These are phyloP conservation scores for Pholiota adiposa DNA, from an alignment of 1,284 basidiomycete genomes.

Conservation along the genomic window DNA sequence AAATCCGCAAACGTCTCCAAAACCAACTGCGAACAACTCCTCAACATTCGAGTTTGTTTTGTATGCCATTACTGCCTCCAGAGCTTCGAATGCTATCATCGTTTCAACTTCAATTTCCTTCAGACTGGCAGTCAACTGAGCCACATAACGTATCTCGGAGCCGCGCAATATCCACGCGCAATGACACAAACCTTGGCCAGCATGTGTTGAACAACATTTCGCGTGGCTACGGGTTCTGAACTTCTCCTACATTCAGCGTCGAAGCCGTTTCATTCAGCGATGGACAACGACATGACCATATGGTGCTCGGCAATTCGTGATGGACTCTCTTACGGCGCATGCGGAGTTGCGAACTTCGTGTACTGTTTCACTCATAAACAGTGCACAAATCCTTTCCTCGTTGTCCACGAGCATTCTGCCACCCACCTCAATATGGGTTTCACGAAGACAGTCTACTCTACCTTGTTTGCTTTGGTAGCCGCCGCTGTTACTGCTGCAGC, in stretches of 20 bases:
- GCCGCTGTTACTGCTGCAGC: constrained; percentile 1
- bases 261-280: no score
- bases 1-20: no score
- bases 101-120: no score
- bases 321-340: neutral
- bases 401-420: neutral
- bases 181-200: neutral
- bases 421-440: neutral
- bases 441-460: neutral
- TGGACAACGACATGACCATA: neutral
- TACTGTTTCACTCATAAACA: neutral
- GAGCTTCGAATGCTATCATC: no score
- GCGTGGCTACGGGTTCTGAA: neutral
- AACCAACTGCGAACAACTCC: no score
- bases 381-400: neutral
- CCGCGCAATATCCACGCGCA: neutral
- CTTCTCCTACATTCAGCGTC: no score
- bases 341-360: neutral
- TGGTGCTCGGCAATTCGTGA: constrained; percentile 2
- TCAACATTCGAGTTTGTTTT: no score
- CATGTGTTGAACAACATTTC: neutral
- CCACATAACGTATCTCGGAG: no score
- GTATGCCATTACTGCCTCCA: no score
- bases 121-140: no score
- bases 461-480: constrained; percentile 7